A percentile compares a stretch with the other conserved stretches of the same genome.
phyloP scores from a whole-genome alignment of 805 yeast genomes.

The Hanseniaspora clermontiae region DNA sequence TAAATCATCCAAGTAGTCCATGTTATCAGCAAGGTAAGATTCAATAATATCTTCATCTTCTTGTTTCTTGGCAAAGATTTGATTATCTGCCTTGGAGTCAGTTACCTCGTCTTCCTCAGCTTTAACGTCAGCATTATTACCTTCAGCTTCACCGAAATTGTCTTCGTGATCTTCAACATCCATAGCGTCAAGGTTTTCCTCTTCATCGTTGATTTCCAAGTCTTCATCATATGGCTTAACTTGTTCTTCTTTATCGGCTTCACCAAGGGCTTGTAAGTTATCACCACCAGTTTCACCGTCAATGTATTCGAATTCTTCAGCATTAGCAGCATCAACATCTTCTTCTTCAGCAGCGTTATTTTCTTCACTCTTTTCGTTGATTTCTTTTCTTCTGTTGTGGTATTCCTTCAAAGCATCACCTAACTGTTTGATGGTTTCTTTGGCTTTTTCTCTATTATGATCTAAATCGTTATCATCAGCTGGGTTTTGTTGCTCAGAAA shows the following conservation, averaged over 20 bases:
- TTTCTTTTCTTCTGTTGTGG: slow-evolving; percentile 81
- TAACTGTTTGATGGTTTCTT: slow-evolving; percentile 69
- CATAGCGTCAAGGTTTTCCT: slow-evolving; percentile 25
- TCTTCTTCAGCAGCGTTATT: slow-evolving; percentile 26
- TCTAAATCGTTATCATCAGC: slow-evolving; percentile 31
- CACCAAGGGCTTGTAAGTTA: slow-evolving; percentile 87
- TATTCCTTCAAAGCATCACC: slow-evolving; percentile 89
- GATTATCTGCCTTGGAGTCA: slow-evolving; percentile 36
- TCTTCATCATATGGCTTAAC: slow-evolving; percentile 61
- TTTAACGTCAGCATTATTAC: slow-evolving; percentile 21
- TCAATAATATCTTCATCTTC: slow-evolving; percentile 27
- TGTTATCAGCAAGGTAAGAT: slow-evolving; percentile 17
- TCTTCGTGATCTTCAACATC: slow-evolving; percentile 25
- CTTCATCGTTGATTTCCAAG: slow-evolving; percentile 49
- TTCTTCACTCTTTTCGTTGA: slow-evolving; percentile 51
- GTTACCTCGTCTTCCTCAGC: slow-evolving; percentile 34
- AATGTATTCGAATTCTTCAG: slow-evolving; percentile 76
- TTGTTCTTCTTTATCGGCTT: slow-evolving; percentile 67
- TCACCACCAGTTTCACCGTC: slow-evolving; percentile 66
- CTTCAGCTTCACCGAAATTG: slow-evolving; percentile 20
- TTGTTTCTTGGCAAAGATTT: slow-evolving; percentile 37
- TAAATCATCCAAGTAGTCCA: slow-evolving; percentile 25
- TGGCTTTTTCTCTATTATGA: slow-evolving; percentile 51
- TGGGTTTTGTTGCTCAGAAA: slow-evolving; percentile 33
- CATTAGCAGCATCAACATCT: slow-evolving; percentile 48